Evolutionary conservation across 106 monocot species (phyloP), one percentile per base, ranked within the genome.

Genomic region (Chionographis japonica): DNA sequence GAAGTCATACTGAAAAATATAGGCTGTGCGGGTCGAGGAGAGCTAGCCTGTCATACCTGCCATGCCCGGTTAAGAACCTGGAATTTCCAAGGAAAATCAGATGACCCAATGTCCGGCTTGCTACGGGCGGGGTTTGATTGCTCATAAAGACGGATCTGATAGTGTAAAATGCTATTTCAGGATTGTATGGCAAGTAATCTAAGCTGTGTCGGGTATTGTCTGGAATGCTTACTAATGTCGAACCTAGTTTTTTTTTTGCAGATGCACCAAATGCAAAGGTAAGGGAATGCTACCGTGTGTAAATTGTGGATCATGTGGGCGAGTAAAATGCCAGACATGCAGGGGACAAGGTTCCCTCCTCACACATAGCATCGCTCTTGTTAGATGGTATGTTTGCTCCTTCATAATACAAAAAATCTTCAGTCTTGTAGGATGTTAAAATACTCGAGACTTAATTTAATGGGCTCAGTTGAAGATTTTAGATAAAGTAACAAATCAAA

Each of bases 101-200:
- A 88, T 86, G 86, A 78, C 7, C 50, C 78, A 78, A 37, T 95
- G 95, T 55, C 58, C 67, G 64, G 59, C 71, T 63, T 95, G 95
- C 73, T 80, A 92, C 72, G 95, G 95, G 18, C 81, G 95, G 68
- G 95, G 95, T 52, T 83, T 95, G 75, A 81, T 92, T 57, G 95
- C 95, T 71, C 95, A 89, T 71, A 83, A 74, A 66, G 95, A 95
- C 84, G 95, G 95, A 65, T 95, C 95, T 63, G 95, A 95, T 74
- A 69, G 75, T 88, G 95, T 95, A 70, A 79, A 62, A 58, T 43
- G 27, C 12, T 50, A 46, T 59, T 12, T 20, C 11, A 59, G 18
- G 19, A 20, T 41, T 69, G 13, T 58, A 54, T 17, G 4, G 9
- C 19, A 15, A 60, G 20, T 60, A 27, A 13, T 27, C 19, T 60